Evolutionary conservation across 1,139 yeast species (phyloP).

Genomic region (Suhomyces maxii): DNA sequence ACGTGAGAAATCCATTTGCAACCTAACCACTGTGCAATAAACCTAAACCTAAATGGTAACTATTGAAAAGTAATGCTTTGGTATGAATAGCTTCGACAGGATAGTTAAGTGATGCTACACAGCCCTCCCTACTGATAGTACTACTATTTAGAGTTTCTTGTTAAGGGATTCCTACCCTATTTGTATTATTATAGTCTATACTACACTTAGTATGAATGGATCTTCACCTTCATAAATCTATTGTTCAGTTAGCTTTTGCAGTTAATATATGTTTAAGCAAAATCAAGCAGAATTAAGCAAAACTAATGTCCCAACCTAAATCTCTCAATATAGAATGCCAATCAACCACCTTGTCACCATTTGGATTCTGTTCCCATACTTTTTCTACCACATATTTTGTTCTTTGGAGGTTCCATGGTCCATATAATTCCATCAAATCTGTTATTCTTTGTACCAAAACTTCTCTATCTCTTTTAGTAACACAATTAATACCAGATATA

Average conservation of each 20-base stretch:
- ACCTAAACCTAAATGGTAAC: no score
- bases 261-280: slow-evolving; percentile 41
- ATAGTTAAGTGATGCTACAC: no score
- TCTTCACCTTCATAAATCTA: no score
- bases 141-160: no score
- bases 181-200: no score
- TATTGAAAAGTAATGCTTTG: background rate
- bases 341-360: slow-evolving; percentile 47
- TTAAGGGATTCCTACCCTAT: no score
- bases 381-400: slow-evolving; percentile 60
- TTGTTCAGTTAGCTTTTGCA: no score
- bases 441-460: slow-evolving; percentile 55
- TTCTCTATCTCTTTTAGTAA: slow-evolving; percentile 48
- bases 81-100: no score
- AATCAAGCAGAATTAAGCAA: slow-evolving; percentile 69
- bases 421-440: slow-evolving; percentile 58
- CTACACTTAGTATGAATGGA: no score
- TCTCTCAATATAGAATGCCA: slow-evolving; percentile 69
- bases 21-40: no score
- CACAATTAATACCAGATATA: slow-evolving; percentile 72
- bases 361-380: slow-evolving; percentile 42
- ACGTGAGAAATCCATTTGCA: slow-evolving; percentile 9
- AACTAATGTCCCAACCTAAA: slow-evolving; percentile 76
- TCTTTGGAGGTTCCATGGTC: slow-evolving; percentile 66
- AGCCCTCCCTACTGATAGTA: no score